Percentiles rank a stretch among this genome's conserved stretches.
These are phyloP conservation scores for Solanum tarijense DNA, from an alignment of 257 asterid genomes.

Conservation along the genomic window DNA sequence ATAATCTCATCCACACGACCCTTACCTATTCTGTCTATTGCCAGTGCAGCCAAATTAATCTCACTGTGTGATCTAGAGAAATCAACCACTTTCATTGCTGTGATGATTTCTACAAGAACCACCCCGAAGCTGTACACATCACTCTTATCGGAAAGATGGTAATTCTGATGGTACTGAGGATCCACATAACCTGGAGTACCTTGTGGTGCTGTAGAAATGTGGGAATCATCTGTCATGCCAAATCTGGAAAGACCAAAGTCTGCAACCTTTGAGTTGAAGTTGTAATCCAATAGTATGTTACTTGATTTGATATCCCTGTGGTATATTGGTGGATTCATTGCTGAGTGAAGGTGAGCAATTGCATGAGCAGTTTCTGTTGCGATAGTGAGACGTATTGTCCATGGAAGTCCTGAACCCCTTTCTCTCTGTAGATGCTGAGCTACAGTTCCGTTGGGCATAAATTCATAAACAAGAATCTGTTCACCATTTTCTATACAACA, in stretches of 20 bases:
- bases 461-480: slow-evolving; percentile 84
- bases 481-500: slow-evolving; percentile 83
- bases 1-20: slow-evolving; percentile 80
- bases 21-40: slow-evolving; percentile 69
- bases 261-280: slow-evolving; percentile 78
- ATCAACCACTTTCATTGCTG: slow-evolving; percentile 77
- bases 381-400: slow-evolving; percentile 79
- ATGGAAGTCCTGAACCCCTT: slow-evolving; percentile 52
- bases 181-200: slow-evolving; percentile 96
- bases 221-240: slow-evolving; percentile 89
- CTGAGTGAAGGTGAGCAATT: slow-evolving; percentile 73
- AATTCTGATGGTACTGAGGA: slow-evolving; percentile 92
- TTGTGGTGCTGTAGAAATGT: slow-evolving; percentile 89
- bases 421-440: slow-evolving; percentile 80
- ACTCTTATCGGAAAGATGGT: slow-evolving; percentile 88
- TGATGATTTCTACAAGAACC: slow-evolving; percentile 84
- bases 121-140: slow-evolving; percentile 96
- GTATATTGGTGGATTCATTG: slow-evolving; percentile 78
- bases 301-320: slow-evolving; percentile 87
- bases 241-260: slow-evolving; percentile 88
- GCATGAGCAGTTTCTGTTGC: slow-evolving; percentile 86
- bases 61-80: slow-evolving; percentile 74
- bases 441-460: slow-evolving; percentile 81
- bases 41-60: slow-evolving; percentile 78
- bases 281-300: slow-evolving; percentile 62